Base-by-base conservation (phyloP, 768 basidiomycete species). In the Lentinula lateritia region DNA sequence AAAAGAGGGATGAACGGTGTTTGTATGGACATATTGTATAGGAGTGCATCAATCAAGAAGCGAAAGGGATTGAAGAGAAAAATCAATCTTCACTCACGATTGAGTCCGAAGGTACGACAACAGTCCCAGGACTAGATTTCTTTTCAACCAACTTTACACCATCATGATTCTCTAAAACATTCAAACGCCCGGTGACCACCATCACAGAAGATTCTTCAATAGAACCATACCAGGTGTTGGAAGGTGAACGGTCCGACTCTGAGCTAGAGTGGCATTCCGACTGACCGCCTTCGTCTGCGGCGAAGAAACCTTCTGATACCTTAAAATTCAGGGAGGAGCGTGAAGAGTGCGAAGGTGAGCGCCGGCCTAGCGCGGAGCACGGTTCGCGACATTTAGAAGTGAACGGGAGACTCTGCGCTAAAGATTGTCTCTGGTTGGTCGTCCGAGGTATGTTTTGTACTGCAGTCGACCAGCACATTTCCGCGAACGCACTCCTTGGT, bases 401-500 rank as follows among this genome's bases (percentile, higher is more conserved):
- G 9, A 15, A 39, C 15, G 15, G 15, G 42, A 18, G 16, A 43
- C 42, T 48, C 20, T 23, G 18, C 12, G 46, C n/a, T 3, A 10
- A 48, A 23, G 18, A 48, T 10, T 9, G 2, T 20, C 18, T 28
- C 5, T 28, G 5, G 5, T 23, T 23, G 46, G 43, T 15, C 12
- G 20, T n/a, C 18, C 16, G n/a, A 48, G 18, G 12, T 20, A 23
- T 7, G 20, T 23, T 48, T 16, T 48, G 69, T n/a, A 78, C 74
- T 6, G 79, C 78, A 50, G 71, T 71, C 12, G 73, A 65, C 60
- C 78, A 80, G 62, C 79, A 80, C 1, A 76, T 58, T 53, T 79
- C 79, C 4, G 76, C 75, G 64, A 78, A 80, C 28, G 77, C 71
- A 28, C 77, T 75, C 2, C 71, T 66, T 9, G 79, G 79, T 0